Evolutionary conservation across 163 green algal species (phyloP).

Genomic region (Chlorella variabilis): DNA sequence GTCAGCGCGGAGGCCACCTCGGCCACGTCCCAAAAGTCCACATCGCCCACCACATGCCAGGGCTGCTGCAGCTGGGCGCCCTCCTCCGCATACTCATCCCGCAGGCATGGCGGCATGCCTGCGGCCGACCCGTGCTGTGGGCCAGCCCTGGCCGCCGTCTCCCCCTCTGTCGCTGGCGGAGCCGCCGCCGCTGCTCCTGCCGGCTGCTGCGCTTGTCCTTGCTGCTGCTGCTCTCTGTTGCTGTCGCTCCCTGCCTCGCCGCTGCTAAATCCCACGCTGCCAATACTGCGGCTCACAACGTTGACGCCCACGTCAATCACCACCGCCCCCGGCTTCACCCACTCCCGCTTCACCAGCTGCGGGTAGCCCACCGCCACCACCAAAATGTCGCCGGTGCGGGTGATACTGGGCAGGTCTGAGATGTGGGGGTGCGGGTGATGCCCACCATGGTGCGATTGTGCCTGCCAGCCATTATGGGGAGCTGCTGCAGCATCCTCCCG

Average conservation of each 20-base stretch:
- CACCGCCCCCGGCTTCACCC: constrained; percentile 92
- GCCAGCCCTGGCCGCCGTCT: not conserved
- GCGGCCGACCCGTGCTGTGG: not conserved
- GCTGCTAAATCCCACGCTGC: not conserved
- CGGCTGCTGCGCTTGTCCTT: too few relatives aligned
- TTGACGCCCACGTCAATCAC: constrained; percentile 98
- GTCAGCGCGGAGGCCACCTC: constrained; percentile 74
- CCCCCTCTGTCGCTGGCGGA: too few relatives aligned
- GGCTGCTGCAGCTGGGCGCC: not conserved
- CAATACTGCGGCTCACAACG: constrained; percentile 62
- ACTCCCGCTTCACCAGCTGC: constrained; percentile 67
- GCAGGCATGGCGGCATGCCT: not conserved
- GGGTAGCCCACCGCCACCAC: constrained; percentile 82
- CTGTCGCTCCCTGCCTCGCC: not conserved
- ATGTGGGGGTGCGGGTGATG: not conserved
- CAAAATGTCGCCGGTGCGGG: constrained; percentile 81
- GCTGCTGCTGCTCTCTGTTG: not conserved
- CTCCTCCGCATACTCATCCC: not conserved
- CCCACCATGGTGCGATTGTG: not conserved
- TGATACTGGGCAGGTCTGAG: constrained; percentile 68
- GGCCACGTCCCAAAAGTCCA: constrained; percentile 52
- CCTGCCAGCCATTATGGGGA: not conserved
- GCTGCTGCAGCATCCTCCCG: constrained; percentile 10
- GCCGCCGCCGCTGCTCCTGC: too few relatives aligned
- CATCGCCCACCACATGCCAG: constrained; percentile 62